phyloP scores from a whole-genome alignment of 225 moss, liverwort and hornwort species.

The Asterella californica region DNA sequence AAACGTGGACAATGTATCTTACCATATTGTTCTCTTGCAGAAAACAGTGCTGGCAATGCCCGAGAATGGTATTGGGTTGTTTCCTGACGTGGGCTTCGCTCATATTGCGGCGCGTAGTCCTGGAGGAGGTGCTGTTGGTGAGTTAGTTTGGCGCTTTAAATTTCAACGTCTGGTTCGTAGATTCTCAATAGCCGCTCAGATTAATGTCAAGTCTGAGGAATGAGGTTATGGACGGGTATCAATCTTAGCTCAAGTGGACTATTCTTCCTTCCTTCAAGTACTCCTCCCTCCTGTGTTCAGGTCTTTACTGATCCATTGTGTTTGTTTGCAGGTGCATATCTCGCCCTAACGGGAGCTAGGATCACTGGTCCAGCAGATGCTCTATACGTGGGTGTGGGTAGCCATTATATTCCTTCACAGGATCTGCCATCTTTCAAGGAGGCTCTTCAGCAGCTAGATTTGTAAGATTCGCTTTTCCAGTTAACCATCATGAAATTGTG shows the following conservation, averaged over 20 bases:
- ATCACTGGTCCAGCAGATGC: constrained; percentile 82
- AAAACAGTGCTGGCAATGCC: constrained; percentile 91
- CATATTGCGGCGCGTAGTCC: constrained; percentile 69
- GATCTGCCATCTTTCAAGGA: constrained; percentile 65
- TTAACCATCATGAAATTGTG: neutral
- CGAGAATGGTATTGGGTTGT: constrained; percentile 91
- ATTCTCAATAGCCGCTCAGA: neutral
- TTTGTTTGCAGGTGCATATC: constrained; percentile 61
- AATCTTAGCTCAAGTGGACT: too few species aligned
- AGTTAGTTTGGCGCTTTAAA: neutral
- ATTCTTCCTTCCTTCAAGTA: too few species aligned
- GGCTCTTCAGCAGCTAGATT: constrained; percentile 50
- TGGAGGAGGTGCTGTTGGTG: constrained; percentile 85
- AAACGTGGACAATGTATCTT: neutral
- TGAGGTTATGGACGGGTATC: neutral
- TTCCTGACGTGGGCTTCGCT: constrained; percentile 96
- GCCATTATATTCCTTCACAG: constrained; percentile 76
- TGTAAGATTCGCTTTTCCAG: constrained; percentile 41
- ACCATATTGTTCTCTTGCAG: constrained; percentile 42
- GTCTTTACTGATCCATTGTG: neutral
- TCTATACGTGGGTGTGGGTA: constrained; percentile 73
- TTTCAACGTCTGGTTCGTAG: neutral
- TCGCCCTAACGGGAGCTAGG: constrained; percentile 86
- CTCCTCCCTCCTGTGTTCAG: neutral
- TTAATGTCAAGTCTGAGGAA: neutral